These are phyloP conservation scores for Linum tenue DNA, from an alignment of 345 rosid genomes.

Conservation along the genomic window DNA sequence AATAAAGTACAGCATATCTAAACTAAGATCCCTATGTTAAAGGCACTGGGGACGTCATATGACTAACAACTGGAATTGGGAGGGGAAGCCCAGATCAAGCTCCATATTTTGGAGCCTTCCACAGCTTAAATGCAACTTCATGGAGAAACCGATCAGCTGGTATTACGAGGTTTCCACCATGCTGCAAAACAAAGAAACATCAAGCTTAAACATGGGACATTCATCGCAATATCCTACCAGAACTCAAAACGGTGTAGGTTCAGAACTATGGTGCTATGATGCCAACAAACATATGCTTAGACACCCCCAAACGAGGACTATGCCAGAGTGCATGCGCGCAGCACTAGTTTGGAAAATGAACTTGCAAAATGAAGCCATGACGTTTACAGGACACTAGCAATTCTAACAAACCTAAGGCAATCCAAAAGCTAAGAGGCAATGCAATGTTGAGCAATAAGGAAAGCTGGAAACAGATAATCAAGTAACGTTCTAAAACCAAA, in stretches of 20 bases:
- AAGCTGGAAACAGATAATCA: not conserved
- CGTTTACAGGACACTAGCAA: not conserved
- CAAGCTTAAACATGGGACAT: not conserved
- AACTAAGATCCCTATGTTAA: too few relatives aligned
- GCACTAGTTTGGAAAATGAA: too few relatives aligned
- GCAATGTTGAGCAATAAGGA: not conserved
- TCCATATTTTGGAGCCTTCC: constrained; percentile 99
- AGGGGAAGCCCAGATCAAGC: constrained; percentile 32
- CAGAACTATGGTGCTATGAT: not conserved
- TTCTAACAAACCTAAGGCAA: not conserved
- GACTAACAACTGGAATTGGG: not conserved
- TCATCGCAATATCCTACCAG: not conserved
- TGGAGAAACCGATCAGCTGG: constrained; percentile 88
- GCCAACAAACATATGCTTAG: too few relatives aligned
- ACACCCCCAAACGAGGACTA: not conserved
- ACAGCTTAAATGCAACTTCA: constrained; percentile 93
- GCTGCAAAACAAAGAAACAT: constrained; percentile 29
- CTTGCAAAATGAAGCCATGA: not conserved
- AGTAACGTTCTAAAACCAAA: not conserved
- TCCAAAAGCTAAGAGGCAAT: not conserved
- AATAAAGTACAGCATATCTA: too few relatives aligned
- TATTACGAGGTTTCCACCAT: constrained; percentile 61
- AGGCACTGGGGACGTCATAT: not conserved
- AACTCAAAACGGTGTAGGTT: not conserved
- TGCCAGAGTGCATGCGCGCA: not conserved